Evolutionary conservation across 2,329 filamentous ascomycete species (phyloP), one percentile per base, ranked within the genome.

Genomic region (Ophiostoma angusticollis): DNA sequence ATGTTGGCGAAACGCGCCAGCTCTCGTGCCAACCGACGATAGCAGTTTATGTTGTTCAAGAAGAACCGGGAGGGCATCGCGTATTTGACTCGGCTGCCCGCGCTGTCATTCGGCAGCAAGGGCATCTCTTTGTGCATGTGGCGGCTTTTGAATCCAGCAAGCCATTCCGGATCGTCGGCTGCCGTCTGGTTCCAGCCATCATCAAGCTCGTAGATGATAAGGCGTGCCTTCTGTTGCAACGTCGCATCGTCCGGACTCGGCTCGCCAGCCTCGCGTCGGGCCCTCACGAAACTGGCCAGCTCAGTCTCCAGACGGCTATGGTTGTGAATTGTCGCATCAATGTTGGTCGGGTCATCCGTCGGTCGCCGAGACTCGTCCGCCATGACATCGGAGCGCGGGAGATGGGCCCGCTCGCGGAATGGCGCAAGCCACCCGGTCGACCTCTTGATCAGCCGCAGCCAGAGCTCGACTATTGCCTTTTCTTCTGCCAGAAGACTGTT

Each of bases 161-260:
- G 58, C 68, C 72, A 76, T 4, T 60, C 53, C 3, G 58, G 46
- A 43, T 73, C 71, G 45, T 79, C 74, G 3, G 72, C 70, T 0
- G 67, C 68, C 2, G 74, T 79, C 49, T 77, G 74, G 45, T 78
- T 78, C 72, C 74, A 78, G 9, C 65, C 66, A 47, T 78, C 73
- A 37, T 77, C 71, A 42, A 64, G 68, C 33, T 74, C 72, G 53
- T 74, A 78, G 17, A 78, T 72, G 47, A 78, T 73, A 37, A 74
- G 61, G 45, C 74, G 66, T 17, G 72, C 73, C 47, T 75, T 61
- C 21, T 58, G 59, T 48, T 76, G 73, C 28, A 79, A 52, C 32
- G 71, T 67, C 2, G 62, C 62, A 43, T 78, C 70, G 0, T 63
- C 62, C 0, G 40, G 45, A 0, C 70, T 67, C 34, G 69, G 63